Percentiles rank a stretch among this genome's conserved stretches.
Conservation (phyloP, 805 yeast genomes). For the Cyberlindnera amylophila region DNA sequence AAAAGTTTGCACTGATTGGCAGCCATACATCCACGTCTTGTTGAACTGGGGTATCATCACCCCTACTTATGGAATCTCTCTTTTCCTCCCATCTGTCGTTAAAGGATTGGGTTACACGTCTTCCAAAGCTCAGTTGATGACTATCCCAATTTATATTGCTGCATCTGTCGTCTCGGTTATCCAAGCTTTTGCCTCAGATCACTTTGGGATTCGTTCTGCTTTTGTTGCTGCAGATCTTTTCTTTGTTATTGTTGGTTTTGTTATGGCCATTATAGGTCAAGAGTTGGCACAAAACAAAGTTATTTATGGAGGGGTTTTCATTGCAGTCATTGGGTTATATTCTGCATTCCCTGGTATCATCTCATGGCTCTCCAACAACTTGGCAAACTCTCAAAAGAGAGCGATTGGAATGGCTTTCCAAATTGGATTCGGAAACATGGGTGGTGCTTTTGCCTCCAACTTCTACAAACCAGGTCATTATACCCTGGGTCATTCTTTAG, state of each 20-base stretch:
- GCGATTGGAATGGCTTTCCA: conserved; percentile 37
- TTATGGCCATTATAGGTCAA: conserved; percentile 29
- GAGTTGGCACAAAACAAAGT: conserved; percentile 26
- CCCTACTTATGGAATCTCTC: conserved; percentile 36
- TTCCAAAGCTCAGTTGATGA: conserved; percentile 38
- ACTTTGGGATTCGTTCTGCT: conserved; percentile 30
- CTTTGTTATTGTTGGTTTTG: conserved; percentile 33
- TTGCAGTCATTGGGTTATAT: conserved; percentile 29
- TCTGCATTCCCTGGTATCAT: conserved; percentile 32
- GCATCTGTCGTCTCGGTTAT: conserved; percentile 30
- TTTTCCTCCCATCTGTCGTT: conserved; percentile 42
- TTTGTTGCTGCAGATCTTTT: conserved; percentile 26
- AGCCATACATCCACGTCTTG: conserved; percentile 28
- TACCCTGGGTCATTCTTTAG: conserved; percentile 31
- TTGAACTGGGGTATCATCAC: conserved; percentile 30
- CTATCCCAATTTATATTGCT: conserved; percentile 38
- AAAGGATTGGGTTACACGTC: conserved; percentile 36
- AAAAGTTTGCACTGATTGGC: conserved; percentile 30
- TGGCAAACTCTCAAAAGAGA: conserved; percentile 33
- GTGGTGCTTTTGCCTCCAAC: conserved; percentile 33
- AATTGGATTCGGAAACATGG: conserved; percentile 35
- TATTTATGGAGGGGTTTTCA: conserved; percentile 32
- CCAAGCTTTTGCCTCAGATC: conserved; percentile 29
- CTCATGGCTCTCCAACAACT: conserved; percentile 34
- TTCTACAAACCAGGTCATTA: conserved; percentile 31